Base-by-base conservation (phyloP, 179 eudicot species). In the Beta macrorhiza region DNA sequence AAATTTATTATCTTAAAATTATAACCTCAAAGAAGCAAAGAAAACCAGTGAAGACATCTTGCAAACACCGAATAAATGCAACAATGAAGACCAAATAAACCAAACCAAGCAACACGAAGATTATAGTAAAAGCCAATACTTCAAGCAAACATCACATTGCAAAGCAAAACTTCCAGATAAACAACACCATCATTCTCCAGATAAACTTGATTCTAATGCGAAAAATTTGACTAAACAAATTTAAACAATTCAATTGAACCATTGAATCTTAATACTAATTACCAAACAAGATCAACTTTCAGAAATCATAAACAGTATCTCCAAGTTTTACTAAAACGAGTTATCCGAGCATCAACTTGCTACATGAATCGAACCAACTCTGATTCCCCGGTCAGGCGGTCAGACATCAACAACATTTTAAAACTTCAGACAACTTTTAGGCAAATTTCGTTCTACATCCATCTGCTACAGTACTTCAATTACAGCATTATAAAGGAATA, bases 101-200 rank as follows among this genome's bases (percentile, higher is more conserved):
- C 42, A 42, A 52, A 32, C 63, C 42, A 37, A 25, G 52, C 72
- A 73, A n/a, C 13, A 47, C 10, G 52, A 6, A 49, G 15, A 2
- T 2, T 22, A 14, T 22, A n/a, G 5, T 49, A 49, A 25, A 2
- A 16, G 49, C n/a, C 49, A 7, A 45, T 1, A 11, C 1, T 37
- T 37, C 42, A 47, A 61, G 55, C 52, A 76, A 76, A 11, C 47
- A 51, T n/a, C 37, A 63, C 51, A 45, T 80, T 59, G 47, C 10
- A 29, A 63, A 73, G 25, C 22, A 79, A 13, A 57, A 29, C 49
- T 52, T 14, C 5, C 5, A 78, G 11, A 79, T 56, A 29, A 44
- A 56, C 7, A 79, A 72, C 78, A 73, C 15, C n/a, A 37, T 13
- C 83, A 74, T 20, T 57, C 14, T 20, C 44, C 69, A 77, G 25